Base-by-base conservation (phyloP, 192 early-diverging fungal genomes). In the Linnemannia elongata region DNA sequence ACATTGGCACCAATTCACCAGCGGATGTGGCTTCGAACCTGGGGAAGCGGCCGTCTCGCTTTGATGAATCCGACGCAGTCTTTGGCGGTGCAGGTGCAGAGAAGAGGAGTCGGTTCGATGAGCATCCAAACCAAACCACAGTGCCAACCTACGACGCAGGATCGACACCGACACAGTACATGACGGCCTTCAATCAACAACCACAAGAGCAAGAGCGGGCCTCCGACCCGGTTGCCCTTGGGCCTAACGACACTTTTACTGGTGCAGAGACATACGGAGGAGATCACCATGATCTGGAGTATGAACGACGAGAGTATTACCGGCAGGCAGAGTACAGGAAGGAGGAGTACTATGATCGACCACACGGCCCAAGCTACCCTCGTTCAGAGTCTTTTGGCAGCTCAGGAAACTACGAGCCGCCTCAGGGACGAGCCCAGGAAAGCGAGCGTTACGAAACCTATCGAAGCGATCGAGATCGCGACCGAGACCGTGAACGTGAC, bases 381-480 rank as follows among this genome's bases (percentile, higher is more conserved):
- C 79, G 85, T 1, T 74, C 80, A 12, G 85, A 81, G 8, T 73
- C 76, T 6, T 86, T 78, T 66, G 74, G 82, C 17, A 79, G 85
- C 27, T 41, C 63, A 5, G 85, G 81, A 18, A 72, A 79, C 39
- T 87, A 87, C 45, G 66, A 70, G 33, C 60, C 75, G 36, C 54
- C 85, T 2, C 81, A 81, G 9, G 52, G 69, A 66, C 60, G 60
- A 38, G 42, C 57, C 39, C 81, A 87, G n/a, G 85, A 87, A 24
- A 76, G 79, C 35, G 79, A 80, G 20, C 79, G 85, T 39, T 87
- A 87, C 22, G 85, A 87, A 9, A 68, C 74, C 27, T 87, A 87
- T 36, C 24, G 77, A 33, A 70, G 74, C 33, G 82, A 84, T 24
- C 79, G 85, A 1, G 85, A 87, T 60, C 75, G 85, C 9, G 79